Percentiles rank a stretch among this genome's conserved stretches.
These are phyloP conservation scores for Orbilia ellipsospora DNA, from an alignment of 2,329 filamentous ascomycete species.

Conservation along the genomic window DNA sequence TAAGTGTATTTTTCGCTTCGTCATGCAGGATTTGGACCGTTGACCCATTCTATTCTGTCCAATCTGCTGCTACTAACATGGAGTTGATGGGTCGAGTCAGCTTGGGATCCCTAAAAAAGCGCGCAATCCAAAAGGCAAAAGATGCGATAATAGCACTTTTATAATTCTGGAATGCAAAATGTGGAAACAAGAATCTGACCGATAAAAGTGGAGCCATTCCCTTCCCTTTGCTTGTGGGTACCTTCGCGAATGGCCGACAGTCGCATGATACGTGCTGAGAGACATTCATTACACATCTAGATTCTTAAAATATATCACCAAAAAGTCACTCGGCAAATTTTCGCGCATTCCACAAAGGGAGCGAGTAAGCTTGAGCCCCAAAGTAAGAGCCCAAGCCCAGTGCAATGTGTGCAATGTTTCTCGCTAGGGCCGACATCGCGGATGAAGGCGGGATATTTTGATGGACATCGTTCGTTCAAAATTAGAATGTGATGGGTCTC, in stretches of 20 bases:
- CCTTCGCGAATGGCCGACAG: constrained; percentile 8
- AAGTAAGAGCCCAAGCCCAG: constrained; percentile 17
- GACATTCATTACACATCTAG: constrained; percentile 7
- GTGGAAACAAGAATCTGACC: constrained; percentile 13
- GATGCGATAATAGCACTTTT: constrained; percentile 8
- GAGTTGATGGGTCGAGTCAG: constrained; percentile 5
- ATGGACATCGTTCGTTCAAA: constrained; percentile 25
- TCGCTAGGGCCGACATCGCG: constrained; percentile 47
- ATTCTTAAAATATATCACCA: neutral
- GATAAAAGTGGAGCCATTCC: constrained; percentile 6
- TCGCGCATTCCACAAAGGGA: constrained; percentile 12
- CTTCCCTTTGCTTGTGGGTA: constrained; percentile 24
- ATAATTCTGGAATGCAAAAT: constrained; percentile 49
- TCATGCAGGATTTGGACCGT: constrained; percentile 21
- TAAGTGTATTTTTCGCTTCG: constrained; percentile 35
- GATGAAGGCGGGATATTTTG: constrained; percentile 37
- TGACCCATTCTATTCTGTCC: constrained; percentile 1
- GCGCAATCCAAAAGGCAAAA: constrained; percentile 16
- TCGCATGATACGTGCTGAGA: neutral
- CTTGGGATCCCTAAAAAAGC: constrained; percentile 28
- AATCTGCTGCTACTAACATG: constrained; percentile 9
- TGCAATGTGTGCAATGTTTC: constrained; percentile 40
- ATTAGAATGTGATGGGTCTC: constrained; percentile 21
- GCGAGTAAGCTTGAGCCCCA: constrained; percentile 13
- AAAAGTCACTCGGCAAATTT: constrained; percentile 29